These are phyloP conservation scores for Hamamelis virginiana DNA, from an alignment of 164 flowering plant species.

Conservation along the genomic window DNA sequence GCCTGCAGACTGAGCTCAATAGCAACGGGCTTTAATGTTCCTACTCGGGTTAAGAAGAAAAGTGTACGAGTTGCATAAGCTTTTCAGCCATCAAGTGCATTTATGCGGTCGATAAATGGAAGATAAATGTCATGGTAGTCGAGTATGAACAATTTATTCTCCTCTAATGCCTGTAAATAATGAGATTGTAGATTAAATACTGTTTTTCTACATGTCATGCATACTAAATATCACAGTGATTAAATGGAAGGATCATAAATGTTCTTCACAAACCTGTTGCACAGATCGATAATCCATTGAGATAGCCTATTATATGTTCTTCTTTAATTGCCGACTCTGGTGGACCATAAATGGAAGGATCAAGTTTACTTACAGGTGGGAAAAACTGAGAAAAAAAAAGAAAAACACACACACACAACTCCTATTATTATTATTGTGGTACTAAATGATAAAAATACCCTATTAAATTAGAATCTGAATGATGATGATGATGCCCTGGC, in stretches of 20 bases:
- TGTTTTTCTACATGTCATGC: too few relatives aligned
- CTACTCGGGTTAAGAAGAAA: slow-evolving; percentile 22
- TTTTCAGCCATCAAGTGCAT: slow-evolving; percentile 24
- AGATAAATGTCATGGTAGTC: slow-evolving; percentile 35
- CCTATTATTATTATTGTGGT: too few relatives aligned
- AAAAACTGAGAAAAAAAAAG: slow-evolving; percentile 1
- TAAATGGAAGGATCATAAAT: too few relatives aligned
- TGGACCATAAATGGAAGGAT: slow-evolving; percentile 19
- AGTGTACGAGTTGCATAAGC: slow-evolving; percentile 36
- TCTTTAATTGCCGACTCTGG: slow-evolving; percentile 7
- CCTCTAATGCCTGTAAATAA: slow-evolving; percentile 27
- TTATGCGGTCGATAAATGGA: slow-evolving; percentile 34
- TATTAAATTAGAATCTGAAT: too few relatives aligned
- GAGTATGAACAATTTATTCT: slow-evolving; percentile 28
- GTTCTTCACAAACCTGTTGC: not conserved
- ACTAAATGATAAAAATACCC: too few relatives aligned
- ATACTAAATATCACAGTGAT: too few relatives aligned
- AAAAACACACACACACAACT: not conserved
- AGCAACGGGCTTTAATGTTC: slow-evolving; percentile 30
- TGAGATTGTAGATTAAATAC: too few relatives aligned
- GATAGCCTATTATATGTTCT: slow-evolving; percentile 1
- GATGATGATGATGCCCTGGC: not conserved
- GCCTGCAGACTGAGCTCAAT: slow-evolving; percentile 33
- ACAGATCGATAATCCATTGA: slow-evolving; percentile 6
- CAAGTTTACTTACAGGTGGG: slow-evolving; percentile 25